Base-by-base conservation (phyloP, 2,329 filamentous ascomycete genomes). In the Fusarium sp. region DNA sequence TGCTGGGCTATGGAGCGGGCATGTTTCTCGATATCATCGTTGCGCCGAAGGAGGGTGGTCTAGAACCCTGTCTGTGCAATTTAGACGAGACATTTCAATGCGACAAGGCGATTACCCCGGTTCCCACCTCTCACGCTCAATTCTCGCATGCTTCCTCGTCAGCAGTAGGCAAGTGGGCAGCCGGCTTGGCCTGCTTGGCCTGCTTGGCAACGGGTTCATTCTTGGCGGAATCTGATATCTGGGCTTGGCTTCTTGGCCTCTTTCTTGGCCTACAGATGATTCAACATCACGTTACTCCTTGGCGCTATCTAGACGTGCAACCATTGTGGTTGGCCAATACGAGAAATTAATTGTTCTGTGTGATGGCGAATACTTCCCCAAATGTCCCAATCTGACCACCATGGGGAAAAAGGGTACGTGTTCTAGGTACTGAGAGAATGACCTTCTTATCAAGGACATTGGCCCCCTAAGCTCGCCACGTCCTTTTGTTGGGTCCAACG, bases 361-460 rank as follows among this genome's bases (percentile, higher is more conserved):
- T 13, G 13, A 56, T 14, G 37, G 8, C 26, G 22, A 33, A 44
- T 7, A 7, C 13, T 20, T 30, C 28, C 44, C 50, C 11, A 5
- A 14, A 15, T 22, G 46, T 26, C 28, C 33, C 44, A 45, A 56
- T 63, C 60, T 63, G 60, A 63, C 60, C 60, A 63, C 60, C 60
- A 56, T 40, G 10, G 28, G 7, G 9, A 37, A 28, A 35, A 5
- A 40, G 46, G 30, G 30, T 14, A 47, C 28, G 19, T 32, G 19
- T 30, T 30, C 28, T 13, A 11, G 26, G 26, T 26, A 10, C 28
- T 43, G 28, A 19, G 26, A 13, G 28, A 64, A 20, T 9, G 33
- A 64, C 61, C 59, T 64, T 64, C 61, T 64, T 64, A 64, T 64
- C 61, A 64, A 24, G 61, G 61, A 58, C 28, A 37, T 24, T 19